A percentile compares a stretch with the other conserved stretches of the same genome.
Evolutionary conservation across 148 eudicot species (phyloP).

Genomic region (Dysphania ambrosioides): DNA sequence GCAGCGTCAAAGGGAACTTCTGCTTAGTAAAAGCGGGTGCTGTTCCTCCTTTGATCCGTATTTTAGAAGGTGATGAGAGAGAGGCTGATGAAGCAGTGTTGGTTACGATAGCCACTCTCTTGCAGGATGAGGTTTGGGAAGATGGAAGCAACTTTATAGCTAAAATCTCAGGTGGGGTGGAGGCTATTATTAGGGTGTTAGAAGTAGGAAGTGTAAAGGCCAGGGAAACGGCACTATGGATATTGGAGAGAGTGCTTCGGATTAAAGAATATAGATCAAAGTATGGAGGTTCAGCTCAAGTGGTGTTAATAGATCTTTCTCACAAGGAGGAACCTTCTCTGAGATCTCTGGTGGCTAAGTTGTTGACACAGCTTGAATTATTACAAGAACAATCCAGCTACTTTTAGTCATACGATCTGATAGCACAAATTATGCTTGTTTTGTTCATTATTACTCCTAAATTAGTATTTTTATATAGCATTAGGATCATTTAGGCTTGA

Average conservation of each 20-base stretch:
- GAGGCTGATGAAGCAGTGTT: constrained; percentile 72
- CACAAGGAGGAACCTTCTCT: constrained; percentile 60
- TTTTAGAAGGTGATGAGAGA: constrained; percentile 54
- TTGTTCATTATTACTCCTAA: not conserved
- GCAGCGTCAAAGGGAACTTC: constrained; percentile 54
- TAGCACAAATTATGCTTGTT: not conserved
- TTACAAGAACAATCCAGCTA: constrained; percentile 81
- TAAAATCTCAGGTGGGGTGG: constrained; percentile 34
- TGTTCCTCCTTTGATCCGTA: constrained; percentile 38
- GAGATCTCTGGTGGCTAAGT: constrained; percentile 54
- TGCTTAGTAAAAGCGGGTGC: constrained; percentile 77
- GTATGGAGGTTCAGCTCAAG: constrained; percentile 66
- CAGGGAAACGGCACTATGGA: constrained; percentile 69
- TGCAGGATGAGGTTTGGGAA: constrained; percentile 65
- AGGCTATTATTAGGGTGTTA: constrained; percentile 46
- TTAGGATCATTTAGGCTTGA: not conserved
- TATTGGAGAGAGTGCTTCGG: constrained; percentile 63
- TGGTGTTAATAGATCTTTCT: constrained; percentile 60
- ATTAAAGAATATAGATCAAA: constrained; percentile 44
- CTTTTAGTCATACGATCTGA: constrained; percentile 33
- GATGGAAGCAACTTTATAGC: constrained; percentile 55
- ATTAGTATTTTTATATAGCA: not conserved
- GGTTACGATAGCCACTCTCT: constrained; percentile 49
- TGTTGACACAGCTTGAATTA: constrained; percentile 77
- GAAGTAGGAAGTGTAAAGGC: constrained; percentile 55